A percentile compares a stretch with the other conserved stretches of the same genome.
phyloP scores from a whole-genome alignment of 1,284 basidiomycete species.

The Heterobasidion occidentale region DNA sequence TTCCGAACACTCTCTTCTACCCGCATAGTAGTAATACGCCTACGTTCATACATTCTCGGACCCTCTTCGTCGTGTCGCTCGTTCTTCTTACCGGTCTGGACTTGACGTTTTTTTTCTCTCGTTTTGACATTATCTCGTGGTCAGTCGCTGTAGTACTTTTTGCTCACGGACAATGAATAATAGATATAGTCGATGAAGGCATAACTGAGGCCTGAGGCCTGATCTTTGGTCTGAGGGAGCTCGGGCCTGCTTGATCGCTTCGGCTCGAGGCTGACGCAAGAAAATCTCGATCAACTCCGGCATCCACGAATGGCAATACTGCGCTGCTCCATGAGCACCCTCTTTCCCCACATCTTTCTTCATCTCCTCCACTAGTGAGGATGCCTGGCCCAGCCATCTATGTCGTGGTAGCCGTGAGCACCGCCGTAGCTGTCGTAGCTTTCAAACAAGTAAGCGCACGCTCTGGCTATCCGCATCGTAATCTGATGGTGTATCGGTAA shows the following conservation, averaged over 20 bases:
- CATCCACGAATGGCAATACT: no score
- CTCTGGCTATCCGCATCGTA: background rate
- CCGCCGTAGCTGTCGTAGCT: constrained; percentile 18
- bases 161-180: constrained; percentile 4
- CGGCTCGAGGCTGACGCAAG: no score
- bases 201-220: background rate
- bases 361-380: no score
- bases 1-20: background rate
- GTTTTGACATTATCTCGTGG: background rate
- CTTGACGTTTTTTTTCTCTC: background rate
- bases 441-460: constrained; percentile 22
- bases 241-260: no score
- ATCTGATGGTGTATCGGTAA: background rate
- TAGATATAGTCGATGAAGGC: background rate
- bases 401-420: constrained; percentile 19
- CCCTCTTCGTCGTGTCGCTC: background rate
- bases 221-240: no score
- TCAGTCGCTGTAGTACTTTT: constrained; percentile 1
- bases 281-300: no score
- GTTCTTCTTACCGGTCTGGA: background rate
- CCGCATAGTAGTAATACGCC: background rate
- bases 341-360: background rate
- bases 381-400: constrained; percentile 29
- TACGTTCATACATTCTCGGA: background rate
- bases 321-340: background rate